These are phyloP conservation scores for Leishmania arabica DNA, from an alignment of 208 protist species.

Conservation along the genomic window DNA sequence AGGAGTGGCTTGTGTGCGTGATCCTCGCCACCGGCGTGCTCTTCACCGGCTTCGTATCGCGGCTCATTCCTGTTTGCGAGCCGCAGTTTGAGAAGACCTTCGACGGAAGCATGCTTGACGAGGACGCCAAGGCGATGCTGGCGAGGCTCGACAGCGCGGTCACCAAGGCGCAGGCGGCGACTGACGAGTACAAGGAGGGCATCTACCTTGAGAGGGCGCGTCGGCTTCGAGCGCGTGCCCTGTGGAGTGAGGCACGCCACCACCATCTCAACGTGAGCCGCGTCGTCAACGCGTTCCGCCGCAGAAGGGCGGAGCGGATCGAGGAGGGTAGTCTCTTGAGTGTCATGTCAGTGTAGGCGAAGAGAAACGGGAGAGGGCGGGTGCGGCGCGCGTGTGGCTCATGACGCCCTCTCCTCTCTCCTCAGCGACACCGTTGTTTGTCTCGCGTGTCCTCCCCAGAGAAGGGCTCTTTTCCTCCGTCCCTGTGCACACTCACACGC, in stretches of 20 bases:
- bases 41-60: conserved; percentile 46
- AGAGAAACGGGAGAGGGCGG: neutral
- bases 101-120: conserved; percentile 39
- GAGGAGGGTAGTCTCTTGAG: conserved; percentile 8
- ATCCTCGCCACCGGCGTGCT: conserved; percentile 37
- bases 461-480: neutral
- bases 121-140: conserved; percentile 53
- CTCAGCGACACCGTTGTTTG: neutral
- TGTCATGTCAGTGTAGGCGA: neutral
- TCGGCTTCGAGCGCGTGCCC: conserved; percentile 49
- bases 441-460: neutral
- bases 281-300: conserved; percentile 68
- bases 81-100: conserved; percentile 39
- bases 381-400: neutral
- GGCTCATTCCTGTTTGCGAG: conserved; percentile 57
- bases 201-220: conserved; percentile 49
- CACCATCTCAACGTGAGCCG: conserved; percentile 56
- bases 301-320: conserved; percentile 34
- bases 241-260: conserved; percentile 68
- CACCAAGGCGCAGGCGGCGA: conserved; percentile 41
- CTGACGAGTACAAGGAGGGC: conserved; percentile 32
- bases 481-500: neutral
- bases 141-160: conserved; percentile 54
- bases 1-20: conserved; percentile 59
- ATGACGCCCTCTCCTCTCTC: neutral